phyloP scores from a whole-genome alignment of 257 asterid genomes.

The Euphrasia confusa region DNA sequence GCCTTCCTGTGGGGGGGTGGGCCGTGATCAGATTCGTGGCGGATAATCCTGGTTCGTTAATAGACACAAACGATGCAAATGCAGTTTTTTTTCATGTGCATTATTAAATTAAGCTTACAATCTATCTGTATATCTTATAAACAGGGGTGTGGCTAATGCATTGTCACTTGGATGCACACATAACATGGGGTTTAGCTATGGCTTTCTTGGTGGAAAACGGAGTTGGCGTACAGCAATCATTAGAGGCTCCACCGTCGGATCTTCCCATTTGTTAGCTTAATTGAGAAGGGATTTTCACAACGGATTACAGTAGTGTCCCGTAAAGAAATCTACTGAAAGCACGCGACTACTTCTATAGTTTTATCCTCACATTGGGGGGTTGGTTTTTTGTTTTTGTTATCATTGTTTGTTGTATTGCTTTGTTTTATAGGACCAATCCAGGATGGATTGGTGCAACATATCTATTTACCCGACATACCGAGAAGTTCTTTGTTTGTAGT shows the following conservation, averaged over 20 bases:
- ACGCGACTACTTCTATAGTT: slow-evolving; percentile 20
- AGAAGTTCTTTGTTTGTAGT: slow-evolving; percentile 20
- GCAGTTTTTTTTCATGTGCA: not conserved
- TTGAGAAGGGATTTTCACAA: slow-evolving; percentile 13
- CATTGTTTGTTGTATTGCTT: slow-evolving; percentile 18
- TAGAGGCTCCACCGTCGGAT: slow-evolving; percentile 63
- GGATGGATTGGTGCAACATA: slow-evolving; percentile 24
- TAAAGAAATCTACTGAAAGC: slow-evolving; percentile 18
- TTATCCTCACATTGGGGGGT: slow-evolving; percentile 29
- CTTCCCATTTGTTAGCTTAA: slow-evolving; percentile 52
- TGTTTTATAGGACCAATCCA: slow-evolving; percentile 4
- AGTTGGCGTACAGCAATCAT: slow-evolving; percentile 40
- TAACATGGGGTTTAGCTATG: slow-evolving; percentile 73
- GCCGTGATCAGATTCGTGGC: slow-evolving; percentile 80
- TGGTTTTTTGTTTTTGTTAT: slow-evolving; percentile 20
- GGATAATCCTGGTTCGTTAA: slow-evolving; percentile 72
- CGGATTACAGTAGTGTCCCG: slow-evolving; percentile 8
- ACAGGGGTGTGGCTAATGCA: slow-evolving; percentile 85
- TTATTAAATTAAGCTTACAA: too few species aligned
- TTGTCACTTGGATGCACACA: slow-evolving; percentile 88
- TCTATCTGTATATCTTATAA: not conserved
- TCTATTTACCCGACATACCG: slow-evolving; percentile 9
- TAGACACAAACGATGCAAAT: not conserved
- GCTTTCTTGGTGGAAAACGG: slow-evolving; percentile 75
- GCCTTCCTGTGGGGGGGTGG: slow-evolving; percentile 85